Evolutionary conservation across 345 rosid species (phyloP).

Genomic region (Boechera stricta): DNA sequence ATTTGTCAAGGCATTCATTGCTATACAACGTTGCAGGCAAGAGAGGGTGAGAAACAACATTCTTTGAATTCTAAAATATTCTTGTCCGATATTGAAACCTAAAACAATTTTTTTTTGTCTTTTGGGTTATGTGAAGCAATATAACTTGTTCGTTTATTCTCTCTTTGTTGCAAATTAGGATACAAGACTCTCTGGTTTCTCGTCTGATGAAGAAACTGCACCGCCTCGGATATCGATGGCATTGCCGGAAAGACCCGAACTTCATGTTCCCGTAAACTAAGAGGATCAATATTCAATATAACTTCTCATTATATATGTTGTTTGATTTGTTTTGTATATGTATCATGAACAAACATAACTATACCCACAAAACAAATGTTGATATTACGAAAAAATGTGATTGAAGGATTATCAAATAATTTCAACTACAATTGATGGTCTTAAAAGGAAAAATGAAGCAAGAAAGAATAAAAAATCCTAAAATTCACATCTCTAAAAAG

Average conservation of each 20-base stretch:
- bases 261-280: constrained; percentile 26
- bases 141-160: background rate
- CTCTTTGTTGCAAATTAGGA: constrained; percentile 20
- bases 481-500: no score
- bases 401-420: background rate
- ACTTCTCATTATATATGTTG: background rate
- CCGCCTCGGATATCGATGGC: constrained; percentile 20
- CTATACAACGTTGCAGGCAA: constrained; percentile 54
- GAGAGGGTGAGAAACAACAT: constrained; percentile 41
- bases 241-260: constrained; percentile 5
- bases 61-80: background rate
- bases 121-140: background rate
- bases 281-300: background rate
- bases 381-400: background rate
- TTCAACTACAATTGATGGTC: background rate
- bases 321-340: constrained; percentile 14
- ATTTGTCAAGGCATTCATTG: constrained; percentile 57
- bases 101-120: background rate
- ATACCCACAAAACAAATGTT: background rate
- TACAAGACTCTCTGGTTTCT: constrained; percentile 31
- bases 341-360: constrained; percentile 9
- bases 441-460: background rate
- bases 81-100: background rate
- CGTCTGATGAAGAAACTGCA: constrained; percentile 36
- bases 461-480: background rate